phyloP scores from a whole-genome alignment of 495 filamentous ascomycete species.

The Neurospora pannonica region DNA sequence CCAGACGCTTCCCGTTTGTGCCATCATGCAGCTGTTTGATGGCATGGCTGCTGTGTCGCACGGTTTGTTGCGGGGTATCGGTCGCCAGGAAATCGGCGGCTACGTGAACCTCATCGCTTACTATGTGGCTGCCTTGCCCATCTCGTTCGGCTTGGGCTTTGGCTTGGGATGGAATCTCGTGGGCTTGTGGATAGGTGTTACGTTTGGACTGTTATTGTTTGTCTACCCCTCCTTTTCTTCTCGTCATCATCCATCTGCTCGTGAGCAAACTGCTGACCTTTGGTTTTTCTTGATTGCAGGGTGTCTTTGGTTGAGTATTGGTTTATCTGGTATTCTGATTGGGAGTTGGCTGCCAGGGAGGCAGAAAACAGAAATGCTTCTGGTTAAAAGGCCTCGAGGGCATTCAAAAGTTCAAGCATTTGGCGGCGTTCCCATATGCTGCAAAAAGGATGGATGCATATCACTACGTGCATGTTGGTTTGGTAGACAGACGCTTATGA shows the following conservation, averaged over 20 bases:
- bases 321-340: slow-evolving; percentile 58
- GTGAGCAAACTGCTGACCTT: background rate
- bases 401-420: background rate
- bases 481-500: background rate
- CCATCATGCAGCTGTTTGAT: slow-evolving; percentile 84
- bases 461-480: background rate
- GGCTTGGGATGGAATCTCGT: slow-evolving; percentile 59
- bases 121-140: slow-evolving; percentile 75
- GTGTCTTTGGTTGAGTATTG: slow-evolving; percentile 56
- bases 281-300: slow-evolving; percentile 12
- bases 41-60: slow-evolving; percentile 67
- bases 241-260: background rate
- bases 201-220: slow-evolving; percentile 53
- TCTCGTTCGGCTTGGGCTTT: slow-evolving; percentile 70
- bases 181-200: slow-evolving; percentile 78
- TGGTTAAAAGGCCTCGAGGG: slow-evolving; percentile 23
- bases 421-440: background rate
- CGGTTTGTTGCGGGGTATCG: slow-evolving; percentile 74
- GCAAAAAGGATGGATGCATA: background rate
- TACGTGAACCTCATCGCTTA: slow-evolving; percentile 80
- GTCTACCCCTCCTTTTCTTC: slow-evolving; percentile 8
- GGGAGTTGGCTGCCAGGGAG: slow-evolving; percentile 65
- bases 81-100: slow-evolving; percentile 78
- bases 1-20: slow-evolving; percentile 62
- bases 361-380: slow-evolving; percentile 57